A percentile compares a stretch with the other conserved stretches of the same genome.
Evolutionary conservation across 352 stramenopile species (phyloP).

Genomic region (Phytophthora capsici): DNA sequence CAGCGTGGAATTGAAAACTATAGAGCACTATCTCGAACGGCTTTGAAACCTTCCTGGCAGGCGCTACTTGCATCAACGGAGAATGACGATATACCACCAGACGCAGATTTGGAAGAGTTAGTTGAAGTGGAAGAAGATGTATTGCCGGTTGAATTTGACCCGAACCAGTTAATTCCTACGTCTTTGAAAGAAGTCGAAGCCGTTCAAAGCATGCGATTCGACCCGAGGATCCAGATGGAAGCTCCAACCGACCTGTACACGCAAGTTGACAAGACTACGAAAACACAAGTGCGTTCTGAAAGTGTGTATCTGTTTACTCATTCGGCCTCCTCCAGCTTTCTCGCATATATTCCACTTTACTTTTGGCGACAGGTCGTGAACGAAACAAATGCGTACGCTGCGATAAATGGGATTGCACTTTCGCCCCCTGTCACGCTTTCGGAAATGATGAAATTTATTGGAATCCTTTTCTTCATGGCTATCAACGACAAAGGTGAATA

Average conservation of each 20-base stretch:
- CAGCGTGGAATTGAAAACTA: constrained; percentile 19
- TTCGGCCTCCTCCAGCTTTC: constrained; percentile 14
- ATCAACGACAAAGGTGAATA: constrained; percentile 18
- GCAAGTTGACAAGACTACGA: neutral
- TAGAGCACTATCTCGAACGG: neutral
- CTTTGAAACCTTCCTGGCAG: neutral
- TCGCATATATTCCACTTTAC: constrained; percentile 4
- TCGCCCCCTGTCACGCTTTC: neutral
- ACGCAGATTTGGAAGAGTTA: neutral
- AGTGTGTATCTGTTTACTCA: constrained; percentile 4
- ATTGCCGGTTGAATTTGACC: constrained; percentile 2
- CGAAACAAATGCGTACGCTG: constrained; percentile 12
- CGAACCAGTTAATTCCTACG: neutral
- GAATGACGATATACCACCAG: neutral
- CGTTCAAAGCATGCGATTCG: constrained; percentile 14
- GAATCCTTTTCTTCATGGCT: constrained; percentile 18
- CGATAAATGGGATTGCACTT: neutral
- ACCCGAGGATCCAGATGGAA: constrained; percentile 4
- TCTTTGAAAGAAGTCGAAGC: constrained; percentile 5
- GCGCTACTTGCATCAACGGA: neutral
- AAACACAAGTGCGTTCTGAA: constrained; percentile 7
- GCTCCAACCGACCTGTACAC: constrained; percentile 5
- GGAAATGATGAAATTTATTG: constrained; percentile 21
- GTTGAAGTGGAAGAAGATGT: constrained; percentile 1
- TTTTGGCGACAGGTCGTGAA: constrained; percentile 16